These are phyloP conservation scores for Agrocybe praecox DNA, from an alignment of 768 basidiomycete species.

Conservation along the genomic window DNA sequence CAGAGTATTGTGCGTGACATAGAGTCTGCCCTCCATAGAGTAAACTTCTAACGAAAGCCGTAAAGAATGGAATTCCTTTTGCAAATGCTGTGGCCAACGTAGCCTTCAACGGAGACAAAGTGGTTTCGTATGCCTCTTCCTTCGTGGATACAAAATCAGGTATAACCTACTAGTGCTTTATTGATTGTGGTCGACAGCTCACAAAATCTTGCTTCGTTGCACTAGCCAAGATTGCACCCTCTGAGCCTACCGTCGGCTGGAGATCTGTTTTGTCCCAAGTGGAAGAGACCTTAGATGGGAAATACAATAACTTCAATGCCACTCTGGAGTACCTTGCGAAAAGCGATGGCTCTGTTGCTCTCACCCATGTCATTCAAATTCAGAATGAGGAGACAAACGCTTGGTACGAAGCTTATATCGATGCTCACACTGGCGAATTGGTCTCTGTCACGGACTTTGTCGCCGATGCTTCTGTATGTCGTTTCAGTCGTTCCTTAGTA, in stretches of 20 bases:
- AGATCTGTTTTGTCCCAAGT: slow-evolving; percentile 38
- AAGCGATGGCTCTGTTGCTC: slow-evolving; percentile 33
- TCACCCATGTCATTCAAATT: slow-evolving; percentile 38
- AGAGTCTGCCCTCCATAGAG: not conserved
- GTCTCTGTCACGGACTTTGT: slow-evolving; percentile 53
- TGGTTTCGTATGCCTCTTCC: slow-evolving; percentile 33
- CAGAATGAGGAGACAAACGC: slow-evolving; percentile 29
- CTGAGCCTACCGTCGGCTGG: slow-evolving; percentile 34
- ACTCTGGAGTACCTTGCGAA: slow-evolving; percentile 40
- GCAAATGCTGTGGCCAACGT: slow-evolving; percentile 37
- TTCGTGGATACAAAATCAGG: slow-evolving; percentile 25
- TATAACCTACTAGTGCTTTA: slow-evolving; percentile 1
- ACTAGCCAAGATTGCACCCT: slow-evolving; percentile 26
- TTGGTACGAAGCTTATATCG: slow-evolving; percentile 62
- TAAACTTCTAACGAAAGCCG: not conserved
- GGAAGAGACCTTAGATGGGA: slow-evolving; percentile 38
- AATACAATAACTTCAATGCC: slow-evolving; percentile 36
- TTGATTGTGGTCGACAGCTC: slow-evolving; percentile 5
- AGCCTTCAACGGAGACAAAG: slow-evolving; percentile 29
- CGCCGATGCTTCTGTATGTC: slow-evolving; percentile 38
- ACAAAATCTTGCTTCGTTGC: too few relatives aligned
- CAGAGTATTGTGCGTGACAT: slow-evolving; percentile 22
- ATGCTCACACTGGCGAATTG: slow-evolving; percentile 49
- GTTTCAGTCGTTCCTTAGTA: not conserved
- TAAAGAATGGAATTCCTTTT: slow-evolving; percentile 32